Percentiles rank a stretch among this genome's conserved stretches.
phyloP scores from a whole-genome alignment of 2,329 filamentous ascomycete species.

The Lecanosticta acicola region DNA sequence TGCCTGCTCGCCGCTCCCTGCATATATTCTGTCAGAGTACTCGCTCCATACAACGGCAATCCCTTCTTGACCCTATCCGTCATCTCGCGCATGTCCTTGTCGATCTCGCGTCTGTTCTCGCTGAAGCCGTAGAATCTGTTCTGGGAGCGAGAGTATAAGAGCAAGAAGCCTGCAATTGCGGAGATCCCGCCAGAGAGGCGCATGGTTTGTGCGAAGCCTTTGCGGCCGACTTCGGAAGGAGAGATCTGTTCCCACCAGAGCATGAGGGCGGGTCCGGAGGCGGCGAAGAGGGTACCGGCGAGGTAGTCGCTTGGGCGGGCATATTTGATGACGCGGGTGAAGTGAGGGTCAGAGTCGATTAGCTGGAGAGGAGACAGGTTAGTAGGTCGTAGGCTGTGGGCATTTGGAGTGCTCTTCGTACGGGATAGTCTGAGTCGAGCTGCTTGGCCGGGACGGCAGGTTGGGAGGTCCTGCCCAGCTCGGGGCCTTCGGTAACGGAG shows the following conservation, averaged over 20 bases:
- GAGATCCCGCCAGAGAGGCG: constrained; percentile 70
- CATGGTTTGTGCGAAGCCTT: constrained; percentile 77
- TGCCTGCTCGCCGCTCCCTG: constrained; percentile 90
- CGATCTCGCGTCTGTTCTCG: constrained; percentile 85
- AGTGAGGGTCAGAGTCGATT: constrained; percentile 97
- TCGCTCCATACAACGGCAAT: constrained; percentile 80
- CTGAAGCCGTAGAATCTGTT: constrained; percentile 89
- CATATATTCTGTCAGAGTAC: constrained; percentile 74
- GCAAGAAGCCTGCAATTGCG: constrained; percentile 70
- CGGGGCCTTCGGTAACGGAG: constrained; percentile 25
- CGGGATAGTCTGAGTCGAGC: constrained; percentile 77
- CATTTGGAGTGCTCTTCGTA: constrained; percentile 38
- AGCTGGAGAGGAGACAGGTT: constrained; percentile 55
- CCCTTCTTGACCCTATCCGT: constrained; percentile 91
- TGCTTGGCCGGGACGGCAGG: constrained; percentile 62
- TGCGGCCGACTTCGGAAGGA: constrained; percentile 76
- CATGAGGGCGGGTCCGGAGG: constrained; percentile 68
- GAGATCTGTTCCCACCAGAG: constrained; percentile 75
- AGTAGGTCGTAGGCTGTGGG: constrained; percentile 1
- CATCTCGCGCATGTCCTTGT: constrained; percentile 99
- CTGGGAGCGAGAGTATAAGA: constrained; percentile 77
- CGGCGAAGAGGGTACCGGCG: constrained; percentile 61
- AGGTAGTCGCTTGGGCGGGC: constrained; percentile 79
- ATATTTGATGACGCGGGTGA: constrained; percentile 84
- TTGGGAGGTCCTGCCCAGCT: constrained; percentile 27